Evolutionary conservation across 2,329 filamentous ascomycete species (phyloP).

Genomic region (Scytalidium sp.): DNA sequence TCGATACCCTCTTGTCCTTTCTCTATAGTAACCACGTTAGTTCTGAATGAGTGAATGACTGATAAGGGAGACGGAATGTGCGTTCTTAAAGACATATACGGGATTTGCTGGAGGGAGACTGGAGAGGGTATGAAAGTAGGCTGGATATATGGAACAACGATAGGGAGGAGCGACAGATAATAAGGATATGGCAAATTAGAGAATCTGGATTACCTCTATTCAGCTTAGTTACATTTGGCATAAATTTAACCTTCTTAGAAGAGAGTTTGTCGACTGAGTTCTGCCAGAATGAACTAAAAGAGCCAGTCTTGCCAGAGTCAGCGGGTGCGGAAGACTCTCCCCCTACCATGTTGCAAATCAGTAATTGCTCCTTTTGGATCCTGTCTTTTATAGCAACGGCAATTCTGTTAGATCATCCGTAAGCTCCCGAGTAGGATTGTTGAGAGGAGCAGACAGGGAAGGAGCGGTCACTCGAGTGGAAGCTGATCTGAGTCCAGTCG

Average conservation of each 20-base stretch:
- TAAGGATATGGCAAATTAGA: constrained; percentile 6
- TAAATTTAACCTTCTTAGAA: constrained; percentile 8
- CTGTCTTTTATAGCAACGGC: too few relatives aligned
- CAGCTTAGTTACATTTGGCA: constrained; percentile 3
- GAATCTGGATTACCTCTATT: neutral
- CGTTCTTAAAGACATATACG: neutral
- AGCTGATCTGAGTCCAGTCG: neutral
- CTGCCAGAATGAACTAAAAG: constrained; percentile 11
- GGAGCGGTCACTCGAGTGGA: too few relatives aligned
- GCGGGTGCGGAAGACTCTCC: neutral
- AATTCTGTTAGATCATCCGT: too few relatives aligned
- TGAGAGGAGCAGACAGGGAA: too few relatives aligned
- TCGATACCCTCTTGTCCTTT: neutral
- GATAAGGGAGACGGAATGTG: neutral
- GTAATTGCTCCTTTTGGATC: too few relatives aligned
- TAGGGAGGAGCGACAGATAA: neutral
- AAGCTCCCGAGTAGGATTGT: too few relatives aligned
- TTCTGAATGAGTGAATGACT: neutral
- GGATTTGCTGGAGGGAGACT: neutral
- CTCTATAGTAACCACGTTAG: neutral
- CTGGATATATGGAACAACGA: neutral
- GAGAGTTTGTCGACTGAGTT: constrained; percentile 7
- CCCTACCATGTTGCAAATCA: neutral
- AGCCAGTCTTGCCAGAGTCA: neutral
- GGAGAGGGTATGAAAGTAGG: neutral